A percentile compares a stretch with the other conserved stretches of the same genome.
phyloP scores from a whole-genome alignment of 2,329 filamentous ascomycete species.

The Gliomastix tumulicola region DNA sequence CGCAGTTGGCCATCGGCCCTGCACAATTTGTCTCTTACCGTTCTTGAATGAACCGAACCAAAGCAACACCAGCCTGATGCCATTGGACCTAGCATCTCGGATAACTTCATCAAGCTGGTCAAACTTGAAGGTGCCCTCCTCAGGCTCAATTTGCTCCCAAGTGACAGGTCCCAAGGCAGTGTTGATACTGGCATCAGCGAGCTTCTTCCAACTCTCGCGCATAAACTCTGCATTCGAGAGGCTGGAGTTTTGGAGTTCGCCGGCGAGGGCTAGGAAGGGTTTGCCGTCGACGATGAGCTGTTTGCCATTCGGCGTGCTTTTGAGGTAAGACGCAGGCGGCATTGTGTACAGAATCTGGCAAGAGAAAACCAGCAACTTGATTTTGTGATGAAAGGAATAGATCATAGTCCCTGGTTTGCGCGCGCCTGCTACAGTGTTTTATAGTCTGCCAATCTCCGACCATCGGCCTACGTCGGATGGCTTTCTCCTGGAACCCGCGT shows the following conservation, averaged over 20 bases:
- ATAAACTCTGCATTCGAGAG: conserved; percentile 23
- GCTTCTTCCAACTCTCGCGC: conserved; percentile 17
- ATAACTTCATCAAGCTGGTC: conserved; percentile 23
- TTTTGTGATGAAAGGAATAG: no score
- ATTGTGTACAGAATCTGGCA: no score
- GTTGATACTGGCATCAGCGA: conserved; percentile 24
- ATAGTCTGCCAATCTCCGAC: no score
- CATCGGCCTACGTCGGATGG: no score
- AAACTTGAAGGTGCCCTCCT: conserved; percentile 24
- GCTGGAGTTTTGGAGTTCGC: conserved; percentile 27
- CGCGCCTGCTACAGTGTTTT: no score
- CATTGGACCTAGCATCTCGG: conserved; percentile 17
- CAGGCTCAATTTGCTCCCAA: conserved; percentile 28
- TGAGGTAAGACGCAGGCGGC: no score
- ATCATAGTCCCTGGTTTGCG: no score
- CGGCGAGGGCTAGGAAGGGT: conserved; percentile 24
- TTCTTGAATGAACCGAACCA: conserved; percentile 33
- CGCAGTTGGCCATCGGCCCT: background rate
- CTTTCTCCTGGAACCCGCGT: no score
- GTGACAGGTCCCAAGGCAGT: conserved; percentile 25
- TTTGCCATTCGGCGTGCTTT: no score
- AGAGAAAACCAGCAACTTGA: no score
- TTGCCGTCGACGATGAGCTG: conserved; percentile 27
- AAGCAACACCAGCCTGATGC: conserved; percentile 24
- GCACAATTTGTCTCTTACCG: conserved; percentile 13